Base-by-base conservation (phyloP, 441 rosid genomes). In the Populus hybrid region DNA sequence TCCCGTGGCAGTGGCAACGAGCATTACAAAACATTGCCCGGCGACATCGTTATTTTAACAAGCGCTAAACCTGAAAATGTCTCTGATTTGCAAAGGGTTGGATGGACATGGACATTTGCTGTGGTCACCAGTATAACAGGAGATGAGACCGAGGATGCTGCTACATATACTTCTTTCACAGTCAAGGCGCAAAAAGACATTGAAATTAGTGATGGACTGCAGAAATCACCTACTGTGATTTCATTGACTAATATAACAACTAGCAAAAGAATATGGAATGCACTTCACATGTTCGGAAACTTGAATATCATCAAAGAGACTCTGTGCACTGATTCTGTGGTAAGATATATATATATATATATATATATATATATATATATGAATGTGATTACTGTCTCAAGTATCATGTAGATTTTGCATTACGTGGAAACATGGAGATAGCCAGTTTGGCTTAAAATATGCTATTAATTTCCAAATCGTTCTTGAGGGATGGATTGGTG, bases 251-350 rank as follows among this genome's bases (percentile, higher is more conserved):
- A 57, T 78, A 35, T 84, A n/a, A 82, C 82, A 2, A 81, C 97
- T 30, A 80, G 80, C 80, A 85, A 66, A 30, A 79, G 91, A 67
- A 93, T 89, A 30, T 91, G 94, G 97, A 80, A 78, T 2, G 85
- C 89, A 46, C 65, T 91, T 81, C 89, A 85, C 74, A 77, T 54
- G 77, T 3, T 1, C 26, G 1, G 83, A 28, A 86, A 78, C 9
- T 24, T 65, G n/a, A 65, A 67, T 67, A 67, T 91, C 5, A 46
- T 91, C 68, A 50, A 85, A 30, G 78, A 86, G 74, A 76, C 84
- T 71, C 73, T 90, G 70, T 75, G 83, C 50, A 38, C 14, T 26
- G 81, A 81, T 77, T 76, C 69, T 24, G 18, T 23, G 86, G 94
- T 88, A 83, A 54, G 87, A 28, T 28, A 28, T 28, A 28, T 28